Base-by-base conservation (phyloP, 345 rosid species). In the Conringia planisiliqua region DNA sequence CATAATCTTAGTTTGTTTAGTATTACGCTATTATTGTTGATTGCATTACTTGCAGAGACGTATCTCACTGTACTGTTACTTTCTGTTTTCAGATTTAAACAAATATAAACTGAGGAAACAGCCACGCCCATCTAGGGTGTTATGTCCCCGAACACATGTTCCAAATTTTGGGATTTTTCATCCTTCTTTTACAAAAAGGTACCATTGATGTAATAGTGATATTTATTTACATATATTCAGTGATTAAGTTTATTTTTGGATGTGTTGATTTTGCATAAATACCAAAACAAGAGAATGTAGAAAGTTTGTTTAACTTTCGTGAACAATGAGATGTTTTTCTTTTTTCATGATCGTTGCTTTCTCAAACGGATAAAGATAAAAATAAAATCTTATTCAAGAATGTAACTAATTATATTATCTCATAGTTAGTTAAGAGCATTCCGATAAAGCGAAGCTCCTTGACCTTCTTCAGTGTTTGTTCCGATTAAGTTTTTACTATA, bases 71-170 rank as follows among this genome's bases (percentile, higher is more conserved):
- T 32, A 24, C 56, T 50, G 12, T 67, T 70, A 51, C 10, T 59
- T 26, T 59, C 5, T 38, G 18, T 39, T 68, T 36, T 51, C 10
- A 29, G 14, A 33, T 17, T 17, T 36, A 35, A 36, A 44, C 51
- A 46, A 12, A 47, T 56, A 43, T 58, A 66, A 55, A 38, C 13
- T 20, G 44, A 66, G 64, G 61, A 58, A 60, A 48, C 66, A 4
- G 54, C 38, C 73, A 67, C 68, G 73, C 20, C 20, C 43, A 48
- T 67, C 55, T 42, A 58, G 62, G 46, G 72, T 44, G 56, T 17
- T 35, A 36, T 64, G 72, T 74, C 72, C 66, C 72, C 60, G 52
- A 36, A 58, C 72, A 58, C 73, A 75, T 67, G 78, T 59, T 75
- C 51, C 22, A 29, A 20, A 10, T 29, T 60, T 67, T 68, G 55